These are phyloP conservation scores for Triticum timopheevii DNA, from an alignment of 176 grass and related monocot genomes.

Conservation along the genomic window DNA sequence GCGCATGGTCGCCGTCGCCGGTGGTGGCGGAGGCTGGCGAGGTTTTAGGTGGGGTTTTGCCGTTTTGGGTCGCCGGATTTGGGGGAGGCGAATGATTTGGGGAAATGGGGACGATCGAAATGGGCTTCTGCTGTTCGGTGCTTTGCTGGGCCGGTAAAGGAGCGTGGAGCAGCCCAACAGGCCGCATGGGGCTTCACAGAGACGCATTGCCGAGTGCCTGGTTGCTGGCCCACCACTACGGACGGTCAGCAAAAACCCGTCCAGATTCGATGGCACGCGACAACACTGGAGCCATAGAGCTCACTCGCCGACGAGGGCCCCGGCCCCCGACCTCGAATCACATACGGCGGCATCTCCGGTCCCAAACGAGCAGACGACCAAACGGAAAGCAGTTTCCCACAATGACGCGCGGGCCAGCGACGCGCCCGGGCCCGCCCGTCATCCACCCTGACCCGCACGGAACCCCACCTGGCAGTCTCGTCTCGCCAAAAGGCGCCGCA, in stretches of 20 bases:
- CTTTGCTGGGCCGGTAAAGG: background rate
- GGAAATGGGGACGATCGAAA: background rate
- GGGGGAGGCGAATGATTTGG: background rate
- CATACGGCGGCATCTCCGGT: background rate
- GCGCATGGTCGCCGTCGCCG: conserved; percentile 32
- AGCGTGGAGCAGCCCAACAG: too few relatives aligned
- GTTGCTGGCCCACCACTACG: background rate
- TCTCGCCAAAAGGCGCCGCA: background rate
- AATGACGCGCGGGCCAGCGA: background rate
- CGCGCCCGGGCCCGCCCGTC: background rate
- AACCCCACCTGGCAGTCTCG: background rate
- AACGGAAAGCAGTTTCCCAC: rapidly evolving
- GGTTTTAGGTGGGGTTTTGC: conserved; percentile 43
- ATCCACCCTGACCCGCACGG: background rate
- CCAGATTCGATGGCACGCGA: conserved; percentile 8
- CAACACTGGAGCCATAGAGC: background rate
- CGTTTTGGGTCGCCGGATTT: conserved; percentile 28
- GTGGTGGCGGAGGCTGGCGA: background rate
- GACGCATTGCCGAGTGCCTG: background rate
- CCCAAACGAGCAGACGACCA: background rate
- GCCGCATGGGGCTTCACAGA: background rate
- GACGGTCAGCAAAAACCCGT: background rate
- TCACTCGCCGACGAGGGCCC: conserved; percentile 1
- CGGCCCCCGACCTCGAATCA: background rate
- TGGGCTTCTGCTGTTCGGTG: background rate